Evolutionary conservation across 768 basidiomycete genomes (phyloP).

Genomic region (Kwoniella mangroviensis): DNA sequence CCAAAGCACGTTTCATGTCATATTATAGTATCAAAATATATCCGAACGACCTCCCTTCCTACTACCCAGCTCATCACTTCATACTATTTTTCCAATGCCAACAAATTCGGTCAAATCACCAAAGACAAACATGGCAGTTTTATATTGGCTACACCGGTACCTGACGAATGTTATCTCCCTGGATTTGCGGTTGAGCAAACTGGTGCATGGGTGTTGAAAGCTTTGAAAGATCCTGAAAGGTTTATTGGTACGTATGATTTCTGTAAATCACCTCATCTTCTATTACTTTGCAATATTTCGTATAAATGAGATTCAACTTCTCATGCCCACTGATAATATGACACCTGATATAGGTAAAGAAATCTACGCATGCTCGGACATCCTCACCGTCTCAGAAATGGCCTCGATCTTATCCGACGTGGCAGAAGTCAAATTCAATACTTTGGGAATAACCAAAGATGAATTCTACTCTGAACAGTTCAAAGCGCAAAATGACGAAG

Average conservation of each 20-base stretch:
- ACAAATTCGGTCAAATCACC: neutral
- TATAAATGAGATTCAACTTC: too few species aligned
- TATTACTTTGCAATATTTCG: neutral
- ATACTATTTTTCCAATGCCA: constrained; percentile 11
- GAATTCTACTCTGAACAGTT: constrained; percentile 22
- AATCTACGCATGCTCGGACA: constrained; percentile 19
- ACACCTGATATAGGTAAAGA: constrained; percentile 23
- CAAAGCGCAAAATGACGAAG: constrained; percentile 18
- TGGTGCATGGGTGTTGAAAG: constrained; percentile 26
- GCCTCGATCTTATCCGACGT: constrained; percentile 21
- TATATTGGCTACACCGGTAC: neutral
- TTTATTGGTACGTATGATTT: constrained; percentile 20
- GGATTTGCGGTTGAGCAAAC: constrained; percentile 27
- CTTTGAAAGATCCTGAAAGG: constrained; percentile 20
- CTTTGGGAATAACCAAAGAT: constrained; percentile 15
- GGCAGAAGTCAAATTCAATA: constrained; percentile 25
- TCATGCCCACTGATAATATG: too few species aligned
- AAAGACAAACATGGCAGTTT: neutral
- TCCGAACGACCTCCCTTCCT: constrained; percentile 11
- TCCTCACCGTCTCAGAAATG: constrained; percentile 18
- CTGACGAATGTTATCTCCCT: constrained; percentile 23
- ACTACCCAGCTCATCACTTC: constrained; percentile 20
- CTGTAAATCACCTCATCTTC: neutral
- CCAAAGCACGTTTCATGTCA: neutral
- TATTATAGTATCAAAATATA: constrained; percentile 12